Percentiles rank a stretch among this genome's conserved stretches.
These are phyloP conservation scores for Diaporthe eres DNA, from an alignment of 2,329 filamentous ascomycete genomes.

Conservation along the genomic window DNA sequence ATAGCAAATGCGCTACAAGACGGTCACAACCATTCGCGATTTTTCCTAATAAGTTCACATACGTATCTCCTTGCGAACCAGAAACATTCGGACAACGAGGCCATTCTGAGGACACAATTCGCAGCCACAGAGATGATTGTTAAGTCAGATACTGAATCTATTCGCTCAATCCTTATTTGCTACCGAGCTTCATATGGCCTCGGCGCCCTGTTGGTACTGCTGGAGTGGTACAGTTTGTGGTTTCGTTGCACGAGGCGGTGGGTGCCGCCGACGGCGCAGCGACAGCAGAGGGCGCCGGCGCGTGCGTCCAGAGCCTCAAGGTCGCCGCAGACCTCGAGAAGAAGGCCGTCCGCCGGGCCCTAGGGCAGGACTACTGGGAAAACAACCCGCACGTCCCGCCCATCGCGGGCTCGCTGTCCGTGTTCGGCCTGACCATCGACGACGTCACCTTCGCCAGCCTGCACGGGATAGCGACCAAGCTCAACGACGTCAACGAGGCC, in stretches of 20 bases:
- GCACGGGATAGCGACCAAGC: slow-evolving; percentile 56
- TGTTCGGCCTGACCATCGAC: slow-evolving; percentile 54
- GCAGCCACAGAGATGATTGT: too few species aligned
- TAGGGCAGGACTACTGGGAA: slow-evolving; percentile 1
- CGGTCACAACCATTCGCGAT: too few species aligned
- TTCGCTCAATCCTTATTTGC: too few species aligned
- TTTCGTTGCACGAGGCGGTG: slow-evolving; percentile 42
- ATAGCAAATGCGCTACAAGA: too few species aligned
- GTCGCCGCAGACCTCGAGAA: background rate
- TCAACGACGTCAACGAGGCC: slow-evolving; percentile 46
- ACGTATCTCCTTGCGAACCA: too few species aligned
- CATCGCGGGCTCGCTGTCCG: slow-evolving; percentile 52
- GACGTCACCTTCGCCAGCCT: slow-evolving; percentile 55
- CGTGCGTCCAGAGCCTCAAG: background rate
- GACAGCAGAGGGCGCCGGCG: background rate
- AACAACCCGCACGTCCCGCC: slow-evolving; percentile 45
- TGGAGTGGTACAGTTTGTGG: too few species aligned
- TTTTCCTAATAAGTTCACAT: too few species aligned
- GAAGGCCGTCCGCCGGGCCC: background rate
- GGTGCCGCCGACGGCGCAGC: background rate
- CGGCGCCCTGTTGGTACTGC: too few species aligned
- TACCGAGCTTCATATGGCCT: too few species aligned
- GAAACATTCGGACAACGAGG: too few species aligned
- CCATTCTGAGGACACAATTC: too few species aligned
- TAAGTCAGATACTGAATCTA: too few species aligned